Conservation (phyloP, 768 basidiomycete genomes). For the Cytidiella melzeri region DNA sequence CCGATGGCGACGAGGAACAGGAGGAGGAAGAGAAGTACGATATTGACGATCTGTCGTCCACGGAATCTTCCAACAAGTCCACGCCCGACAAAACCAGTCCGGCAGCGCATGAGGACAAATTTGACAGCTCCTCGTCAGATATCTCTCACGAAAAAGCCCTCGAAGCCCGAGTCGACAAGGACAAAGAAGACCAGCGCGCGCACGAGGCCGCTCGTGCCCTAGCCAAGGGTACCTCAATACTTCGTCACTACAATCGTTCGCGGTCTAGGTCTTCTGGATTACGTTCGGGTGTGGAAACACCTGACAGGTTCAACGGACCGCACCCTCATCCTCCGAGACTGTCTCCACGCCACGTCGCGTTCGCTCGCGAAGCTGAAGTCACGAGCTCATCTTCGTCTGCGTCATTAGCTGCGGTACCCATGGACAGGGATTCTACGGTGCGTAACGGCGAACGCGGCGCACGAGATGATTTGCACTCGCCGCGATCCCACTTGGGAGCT, state of each 20-base stretch:
- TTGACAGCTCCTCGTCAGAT: not conserved
- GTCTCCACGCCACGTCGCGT: constrained; percentile 49
- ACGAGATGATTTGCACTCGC: constrained; percentile 46
- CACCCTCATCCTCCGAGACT: constrained; percentile 40
- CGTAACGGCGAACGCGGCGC: constrained; percentile 37
- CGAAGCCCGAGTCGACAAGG: constrained; percentile 4
- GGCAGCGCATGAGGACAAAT: not conserved
- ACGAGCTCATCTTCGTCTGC: constrained; percentile 36
- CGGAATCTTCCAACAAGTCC: constrained; percentile 32
- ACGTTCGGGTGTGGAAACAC: constrained; percentile 58
- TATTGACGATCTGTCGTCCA: constrained; percentile 80
- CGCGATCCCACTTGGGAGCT: constrained; percentile 27
- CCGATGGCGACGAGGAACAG: constrained; percentile 37
- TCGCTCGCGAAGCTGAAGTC: constrained; percentile 22
- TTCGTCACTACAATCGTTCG: constrained; percentile 22
- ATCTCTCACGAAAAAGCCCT: constrained; percentile 19
- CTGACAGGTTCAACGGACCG: constrained; percentile 50
- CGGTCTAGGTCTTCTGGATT: constrained; percentile 32
- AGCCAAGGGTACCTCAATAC: constrained; percentile 15
- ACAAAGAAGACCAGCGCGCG: constrained; percentile 9
- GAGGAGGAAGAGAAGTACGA: constrained; percentile 81
- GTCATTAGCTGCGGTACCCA: constrained; percentile 25
- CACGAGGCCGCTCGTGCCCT: constrained; percentile 14
- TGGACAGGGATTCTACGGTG: constrained; percentile 27
- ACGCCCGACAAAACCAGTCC: constrained; percentile 14